These are phyloP conservation scores for Podospora sp. DNA, from an alignment of 495 filamentous ascomycete genomes.

Conservation along the genomic window DNA sequence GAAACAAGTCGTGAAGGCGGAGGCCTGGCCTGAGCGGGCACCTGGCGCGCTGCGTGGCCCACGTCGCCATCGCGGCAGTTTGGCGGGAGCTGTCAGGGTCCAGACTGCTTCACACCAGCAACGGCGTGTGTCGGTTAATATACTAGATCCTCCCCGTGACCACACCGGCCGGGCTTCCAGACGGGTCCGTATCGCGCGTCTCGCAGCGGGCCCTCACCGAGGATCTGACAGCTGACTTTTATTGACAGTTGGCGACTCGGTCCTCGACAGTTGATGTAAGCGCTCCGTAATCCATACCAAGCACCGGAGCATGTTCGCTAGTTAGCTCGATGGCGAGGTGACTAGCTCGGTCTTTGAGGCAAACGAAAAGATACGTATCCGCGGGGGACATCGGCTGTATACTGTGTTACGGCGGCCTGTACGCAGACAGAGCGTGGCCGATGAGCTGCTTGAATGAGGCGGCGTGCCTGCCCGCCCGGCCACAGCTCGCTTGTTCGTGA, in stretches of 20 bases:
- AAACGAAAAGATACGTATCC: no score
- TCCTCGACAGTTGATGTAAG: neutral
- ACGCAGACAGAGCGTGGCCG: neutral
- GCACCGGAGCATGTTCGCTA: no score
- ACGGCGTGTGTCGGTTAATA: neutral
- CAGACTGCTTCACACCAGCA: neutral
- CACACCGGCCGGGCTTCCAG: constrained; percentile 1
- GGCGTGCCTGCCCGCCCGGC: neutral
- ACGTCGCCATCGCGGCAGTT: neutral
- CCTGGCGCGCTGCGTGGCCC: neutral
- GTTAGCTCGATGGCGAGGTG: no score
- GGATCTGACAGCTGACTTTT: neutral
- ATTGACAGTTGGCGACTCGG: neutral
- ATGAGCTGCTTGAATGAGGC: neutral
- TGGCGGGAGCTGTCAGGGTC: neutral
- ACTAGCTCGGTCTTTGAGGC: no score
- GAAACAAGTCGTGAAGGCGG: neutral
- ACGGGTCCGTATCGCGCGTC: neutral
- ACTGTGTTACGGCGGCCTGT: no score
- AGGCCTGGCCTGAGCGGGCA: neutral
- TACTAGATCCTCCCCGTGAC: neutral
- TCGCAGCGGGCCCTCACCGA: neutral
- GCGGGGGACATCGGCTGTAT: neutral
- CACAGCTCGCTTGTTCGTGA: no score
- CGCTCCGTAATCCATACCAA: neutral